Percentiles rank a stretch among this genome's conserved stretches.
Conservation (phyloP, 768 basidiomycete genomes). For the Kwoniella sp. region DNA sequence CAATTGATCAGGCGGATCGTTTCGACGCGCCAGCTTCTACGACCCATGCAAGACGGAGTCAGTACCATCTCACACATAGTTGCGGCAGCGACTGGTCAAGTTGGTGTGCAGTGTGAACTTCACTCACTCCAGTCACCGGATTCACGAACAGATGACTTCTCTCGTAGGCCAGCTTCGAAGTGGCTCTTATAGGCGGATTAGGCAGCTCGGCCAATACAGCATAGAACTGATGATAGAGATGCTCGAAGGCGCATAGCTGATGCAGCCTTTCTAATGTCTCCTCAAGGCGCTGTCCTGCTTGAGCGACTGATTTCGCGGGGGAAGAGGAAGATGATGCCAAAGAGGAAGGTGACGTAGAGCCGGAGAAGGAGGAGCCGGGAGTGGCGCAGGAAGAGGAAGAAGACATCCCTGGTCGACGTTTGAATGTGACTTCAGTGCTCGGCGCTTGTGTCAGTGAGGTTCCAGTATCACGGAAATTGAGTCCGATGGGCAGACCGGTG, state of each 20-base stretch:
- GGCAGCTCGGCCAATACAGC: conserved; percentile 1
- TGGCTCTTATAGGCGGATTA: conserved; percentile 10
- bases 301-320: background rate
- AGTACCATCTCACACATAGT: too few relatives aligned
- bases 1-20: too few relatives aligned
- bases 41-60: background rate
- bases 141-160: conserved; percentile 9
- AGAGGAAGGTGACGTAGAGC: background rate
- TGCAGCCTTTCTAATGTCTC: background rate
- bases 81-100: background rate
- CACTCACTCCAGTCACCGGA: conserved; percentile 13
- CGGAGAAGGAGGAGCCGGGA: background rate
- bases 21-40: too few relatives aligned
- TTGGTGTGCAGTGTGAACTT: background rate
- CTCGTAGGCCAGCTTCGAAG: conserved; percentile 5
- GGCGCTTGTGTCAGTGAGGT: too few relatives aligned
- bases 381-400: too few relatives aligned
- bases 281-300: background rate
- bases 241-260: conserved; percentile 20
- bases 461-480: too few relatives aligned
- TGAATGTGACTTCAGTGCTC: too few relatives aligned
- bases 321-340: background rate
- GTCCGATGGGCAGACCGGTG: too few relatives aligned
- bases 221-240: conserved; percentile 14
- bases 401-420: too few relatives aligned